These are phyloP conservation scores for Sphaerulina vaccinii DNA, from an alignment of 2,329 filamentous ascomycete genomes.

Conservation along the genomic window DNA sequence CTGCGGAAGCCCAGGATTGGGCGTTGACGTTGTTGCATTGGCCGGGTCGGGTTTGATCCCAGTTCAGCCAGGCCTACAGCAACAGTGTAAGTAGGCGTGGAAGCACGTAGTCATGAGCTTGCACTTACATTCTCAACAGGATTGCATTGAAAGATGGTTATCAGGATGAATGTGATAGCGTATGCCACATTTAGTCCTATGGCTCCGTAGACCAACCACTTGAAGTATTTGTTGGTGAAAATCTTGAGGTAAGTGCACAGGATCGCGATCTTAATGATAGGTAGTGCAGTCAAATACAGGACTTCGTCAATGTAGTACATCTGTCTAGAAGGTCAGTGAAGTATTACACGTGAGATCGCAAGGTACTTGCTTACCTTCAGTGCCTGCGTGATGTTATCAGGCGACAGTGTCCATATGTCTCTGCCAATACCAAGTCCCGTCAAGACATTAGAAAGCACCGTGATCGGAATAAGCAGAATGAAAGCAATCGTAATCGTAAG, in stretches of 20 bases:
- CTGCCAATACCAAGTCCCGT: slow-evolving; percentile 12
- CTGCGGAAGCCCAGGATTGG: slow-evolving; percentile 21
- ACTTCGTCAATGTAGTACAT: slow-evolving; percentile 21
- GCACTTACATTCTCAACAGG: slow-evolving; percentile 16
- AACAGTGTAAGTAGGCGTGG: neutral
- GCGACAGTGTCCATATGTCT: slow-evolving; percentile 23
- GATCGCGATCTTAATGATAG: slow-evolving; percentile 22
- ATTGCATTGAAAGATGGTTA: slow-evolving; percentile 22
- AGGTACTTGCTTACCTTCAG: slow-evolving; percentile 11
- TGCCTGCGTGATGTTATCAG: slow-evolving; percentile 17
- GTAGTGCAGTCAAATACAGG: slow-evolving; percentile 17
- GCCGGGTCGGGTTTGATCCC: slow-evolving; percentile 19
- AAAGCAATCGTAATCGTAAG: slow-evolving; percentile 19
- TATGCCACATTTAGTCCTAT: slow-evolving; percentile 23
- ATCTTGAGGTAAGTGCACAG: slow-evolving; percentile 24
- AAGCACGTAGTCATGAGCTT: too few relatives aligned
- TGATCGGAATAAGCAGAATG: slow-evolving; percentile 18
- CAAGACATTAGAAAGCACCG: slow-evolving; percentile 17
- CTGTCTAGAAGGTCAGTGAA: slow-evolving; percentile 1
- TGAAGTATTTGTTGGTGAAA: slow-evolving; percentile 18
- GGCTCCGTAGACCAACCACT: slow-evolving; percentile 13
- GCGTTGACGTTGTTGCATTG: slow-evolving; percentile 23
- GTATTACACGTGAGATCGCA: neutral
- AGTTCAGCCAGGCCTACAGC: slow-evolving; percentile 18
- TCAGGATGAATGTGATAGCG: slow-evolving; percentile 17